A percentile compares a stretch with the other conserved stretches of the same genome.
phyloP scores from a whole-genome alignment of 1,284 basidiomycete genomes.

The Coniferiporia sulphurascens region DNA sequence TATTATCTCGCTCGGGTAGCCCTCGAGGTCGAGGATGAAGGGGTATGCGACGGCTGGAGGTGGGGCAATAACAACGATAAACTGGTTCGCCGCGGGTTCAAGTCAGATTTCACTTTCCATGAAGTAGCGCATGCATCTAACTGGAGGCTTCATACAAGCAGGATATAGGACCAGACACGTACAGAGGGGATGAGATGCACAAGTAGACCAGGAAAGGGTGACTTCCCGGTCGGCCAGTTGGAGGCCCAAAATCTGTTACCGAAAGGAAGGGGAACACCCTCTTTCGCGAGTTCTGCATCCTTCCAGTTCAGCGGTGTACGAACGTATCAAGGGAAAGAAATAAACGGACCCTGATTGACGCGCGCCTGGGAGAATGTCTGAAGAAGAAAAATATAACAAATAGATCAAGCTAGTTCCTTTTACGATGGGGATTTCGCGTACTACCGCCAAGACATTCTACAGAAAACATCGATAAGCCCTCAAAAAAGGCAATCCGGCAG shows the following conservation, averaged over 20 bases:
- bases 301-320: not conserved
- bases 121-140: not conserved
- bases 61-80: slow-evolving; percentile 45
- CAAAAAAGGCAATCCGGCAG: not conserved
- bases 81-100: slow-evolving; percentile 25
- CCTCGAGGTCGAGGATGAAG: slow-evolving; percentile 53
- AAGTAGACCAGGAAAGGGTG: slow-evolving; percentile 41
- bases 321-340: not conserved
- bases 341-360: slow-evolving; percentile 38
- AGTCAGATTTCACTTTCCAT: not conserved
- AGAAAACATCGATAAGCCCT: slow-evolving; percentile 15
- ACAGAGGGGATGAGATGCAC: slow-evolving; percentile 37
- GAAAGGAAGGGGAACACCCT: slow-evolving; percentile 45
- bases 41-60: slow-evolving; percentile 43
- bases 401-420: not conserved
- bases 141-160: not conserved
- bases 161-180: slow-evolving; percentile 1
- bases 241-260: slow-evolving; percentile 39
- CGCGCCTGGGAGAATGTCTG: slow-evolving; percentile 42
- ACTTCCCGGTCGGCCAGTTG: slow-evolving; percentile 41
- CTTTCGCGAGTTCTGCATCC: slow-evolving; percentile 45
- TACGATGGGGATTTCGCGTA: slow-evolving; percentile 16
- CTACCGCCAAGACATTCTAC: slow-evolving; percentile 34
- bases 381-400: not conserved
- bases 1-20: slow-evolving; percentile 54